A percentile compares a stretch with the other conserved stretches of the same genome.
phyloP scores from a whole-genome alignment of 805 yeast genomes.

The Barnettozyma vustinii region DNA sequence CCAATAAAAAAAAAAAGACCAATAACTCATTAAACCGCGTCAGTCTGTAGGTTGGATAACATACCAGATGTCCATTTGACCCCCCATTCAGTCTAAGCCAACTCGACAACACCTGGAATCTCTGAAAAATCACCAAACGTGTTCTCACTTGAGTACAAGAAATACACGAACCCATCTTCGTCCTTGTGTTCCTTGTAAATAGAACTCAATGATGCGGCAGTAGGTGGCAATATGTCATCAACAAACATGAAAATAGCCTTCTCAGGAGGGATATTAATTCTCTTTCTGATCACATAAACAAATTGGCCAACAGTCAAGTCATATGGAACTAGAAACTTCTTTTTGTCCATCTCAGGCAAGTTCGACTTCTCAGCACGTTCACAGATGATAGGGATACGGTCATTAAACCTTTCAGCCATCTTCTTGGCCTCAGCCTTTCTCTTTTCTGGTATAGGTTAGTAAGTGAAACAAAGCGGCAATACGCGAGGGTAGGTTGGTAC shows the following conservation, averaged over 20 bases:
- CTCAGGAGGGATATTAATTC: conserved; percentile 93
- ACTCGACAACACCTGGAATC: conserved; percentile 26
- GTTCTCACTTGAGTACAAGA: conserved; percentile 94
- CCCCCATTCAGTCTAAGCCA: conserved; percentile 22
- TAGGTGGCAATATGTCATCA: conserved; percentile 95
- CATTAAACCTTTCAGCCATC: conserved; percentile 30
- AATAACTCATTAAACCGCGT: neutral
- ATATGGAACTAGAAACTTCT: conserved; percentile 93
- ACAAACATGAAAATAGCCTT: conserved; percentile 97
- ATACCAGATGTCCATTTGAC: neutral
- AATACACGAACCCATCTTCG: conserved; percentile 94
- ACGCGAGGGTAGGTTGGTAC: conserved; percentile 27
- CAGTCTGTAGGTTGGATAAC: neutral
- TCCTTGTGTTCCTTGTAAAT: conserved; percentile 96
- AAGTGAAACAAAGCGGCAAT: neutral
- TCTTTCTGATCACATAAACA: conserved; percentile 94
- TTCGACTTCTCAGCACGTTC: conserved; percentile 96
- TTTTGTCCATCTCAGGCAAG: conserved; percentile 92
- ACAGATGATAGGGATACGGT: conserved; percentile 93
- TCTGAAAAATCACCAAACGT: conserved; percentile 62
- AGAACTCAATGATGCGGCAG: conserved; percentile 93
- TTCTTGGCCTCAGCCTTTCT: conserved; percentile 9
- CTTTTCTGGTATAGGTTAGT: conserved; percentile 10
- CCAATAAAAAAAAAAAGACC: neutral
- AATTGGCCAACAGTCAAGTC: conserved; percentile 97